Percentiles rank a stretch among this genome's conserved stretches.
These are phyloP conservation scores for Coniferiporia weirii DNA, from an alignment of 1,284 basidiomycete species.

Conservation along the genomic window DNA sequence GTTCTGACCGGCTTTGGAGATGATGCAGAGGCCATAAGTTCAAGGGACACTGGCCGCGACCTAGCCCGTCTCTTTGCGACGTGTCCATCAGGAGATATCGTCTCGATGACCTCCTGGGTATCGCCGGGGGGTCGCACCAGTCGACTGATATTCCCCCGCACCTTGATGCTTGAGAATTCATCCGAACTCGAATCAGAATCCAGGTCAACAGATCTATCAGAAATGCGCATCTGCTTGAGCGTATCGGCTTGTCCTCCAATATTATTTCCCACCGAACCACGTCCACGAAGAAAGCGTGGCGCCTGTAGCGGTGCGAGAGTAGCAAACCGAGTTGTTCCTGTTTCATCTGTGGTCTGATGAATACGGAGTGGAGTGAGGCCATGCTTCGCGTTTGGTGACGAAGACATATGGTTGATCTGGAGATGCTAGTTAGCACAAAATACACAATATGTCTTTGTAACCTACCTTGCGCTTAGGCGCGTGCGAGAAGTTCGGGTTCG, in stretches of 20 bases:
- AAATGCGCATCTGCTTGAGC: constrained; percentile 14
- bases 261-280: constrained; percentile 6
- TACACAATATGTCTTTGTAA: background rate
- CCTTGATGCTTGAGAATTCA: constrained; percentile 14
- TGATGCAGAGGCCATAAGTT: constrained; percentile 41
- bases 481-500: constrained; percentile 12
- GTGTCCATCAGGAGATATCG: constrained; percentile 68
- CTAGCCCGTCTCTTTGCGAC: constrained; percentile 65
- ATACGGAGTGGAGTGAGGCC: constrained; percentile 16
- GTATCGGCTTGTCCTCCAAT: constrained; percentile 12
- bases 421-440: background rate
- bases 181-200: constrained; percentile 16
- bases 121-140: constrained; percentile 9
- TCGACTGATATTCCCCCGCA: background rate
- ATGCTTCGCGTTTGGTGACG: constrained; percentile 12
- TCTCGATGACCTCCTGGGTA: constrained; percentile 53
- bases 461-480: constrained; percentile 19
- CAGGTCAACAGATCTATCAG: constrained; percentile 11
- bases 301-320: constrained; percentile 18
- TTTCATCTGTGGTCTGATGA: constrained; percentile 8
- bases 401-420: constrained; percentile 16
- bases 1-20: constrained; percentile 29
- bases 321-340: constrained; percentile 11
- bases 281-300: constrained; percentile 14
- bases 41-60: constrained; percentile 60